Base-by-base conservation (phyloP, 345 rosid species). In the Punica granatum region DNA sequence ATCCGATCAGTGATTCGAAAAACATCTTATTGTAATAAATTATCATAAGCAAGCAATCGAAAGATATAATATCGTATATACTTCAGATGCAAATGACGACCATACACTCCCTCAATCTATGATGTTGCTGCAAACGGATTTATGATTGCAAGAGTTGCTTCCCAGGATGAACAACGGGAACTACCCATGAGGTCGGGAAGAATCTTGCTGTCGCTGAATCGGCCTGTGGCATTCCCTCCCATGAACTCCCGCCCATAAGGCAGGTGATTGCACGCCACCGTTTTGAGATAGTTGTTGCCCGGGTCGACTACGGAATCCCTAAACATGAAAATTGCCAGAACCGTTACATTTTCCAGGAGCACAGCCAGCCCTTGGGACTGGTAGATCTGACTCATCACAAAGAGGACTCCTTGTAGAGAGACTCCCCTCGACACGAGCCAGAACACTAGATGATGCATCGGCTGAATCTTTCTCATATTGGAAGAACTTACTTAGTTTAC, bases 301-400 rank as follows among this genome's bases (percentile, higher is more conserved):
- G 92, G 66, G 75, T 85, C 92, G 7, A 84, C 68, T 1, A 85
- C 74, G 34, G 96, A 90, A 69, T 90, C 92, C 10, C 96, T 91
- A 36, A 87, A 85, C 16, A 68, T 76, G 53, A 85, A 69, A 31
- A 83, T 1, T 1, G 86, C 90, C 1, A 88, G 84, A 49, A 86
- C 37, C 23, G 79, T 68, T 0, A 16, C 16, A 28, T 80, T 80
- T 4, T 36, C 49, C 0, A 79, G 83, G 25, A 79, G 64, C 69
- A 34, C 43, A 28, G 49, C 69, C 49, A 23, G 5, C 7, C 42
- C 69, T 33, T 36, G 0, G 15, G 61, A 11, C 61, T 14, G 33
- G 28, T 15, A 1, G 34, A 28, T 11, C 34, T 3, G 18, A 56
- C 33, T 14, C 13, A 30, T 7, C 61, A 56, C 34, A 30, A 51